Evolutionary conservation across 1,284 basidiomycete genomes (phyloP).

Genomic region (Anthracocystis walkeri): DNA sequence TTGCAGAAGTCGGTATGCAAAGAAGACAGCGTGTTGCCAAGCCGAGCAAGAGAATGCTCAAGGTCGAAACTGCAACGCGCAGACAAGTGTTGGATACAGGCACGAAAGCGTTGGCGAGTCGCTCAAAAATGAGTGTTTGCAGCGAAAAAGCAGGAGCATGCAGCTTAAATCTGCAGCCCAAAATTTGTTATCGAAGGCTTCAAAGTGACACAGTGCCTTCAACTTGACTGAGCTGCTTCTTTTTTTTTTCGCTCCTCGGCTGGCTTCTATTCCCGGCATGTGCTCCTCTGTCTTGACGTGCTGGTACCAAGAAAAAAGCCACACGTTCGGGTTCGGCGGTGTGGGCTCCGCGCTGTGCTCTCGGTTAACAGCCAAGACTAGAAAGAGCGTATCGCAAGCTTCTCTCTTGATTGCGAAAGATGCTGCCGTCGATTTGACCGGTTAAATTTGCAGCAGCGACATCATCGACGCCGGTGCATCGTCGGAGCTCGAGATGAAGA

Average conservation of each 20-base stretch:
- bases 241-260: background rate
- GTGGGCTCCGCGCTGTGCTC: too few relatives aligned
- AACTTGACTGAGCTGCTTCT: background rate
- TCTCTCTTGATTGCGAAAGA: too few relatives aligned
- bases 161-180: background rate
- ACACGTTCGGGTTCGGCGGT: background rate
- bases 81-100: background rate
- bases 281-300: background rate
- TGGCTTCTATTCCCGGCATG: slow-evolving; percentile 2
- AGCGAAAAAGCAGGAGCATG: background rate
- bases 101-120: background rate
- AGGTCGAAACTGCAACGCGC: background rate
- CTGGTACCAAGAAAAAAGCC: slow-evolving; percentile 1
- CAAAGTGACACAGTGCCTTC: background rate
- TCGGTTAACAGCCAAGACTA: too few relatives aligned
- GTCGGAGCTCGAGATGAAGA: too few relatives aligned
- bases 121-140: background rate
- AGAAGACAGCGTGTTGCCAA: background rate
- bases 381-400: too few relatives aligned
- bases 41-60: background rate
- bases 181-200: background rate
- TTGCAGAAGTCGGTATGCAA: too few relatives aligned
- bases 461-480: too few relatives aligned
- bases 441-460: too few relatives aligned
- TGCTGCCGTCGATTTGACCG: background rate